These are phyloP conservation scores for Senecio squalidus DNA, from an alignment of 140 eudicot species.

Conservation along the genomic window DNA sequence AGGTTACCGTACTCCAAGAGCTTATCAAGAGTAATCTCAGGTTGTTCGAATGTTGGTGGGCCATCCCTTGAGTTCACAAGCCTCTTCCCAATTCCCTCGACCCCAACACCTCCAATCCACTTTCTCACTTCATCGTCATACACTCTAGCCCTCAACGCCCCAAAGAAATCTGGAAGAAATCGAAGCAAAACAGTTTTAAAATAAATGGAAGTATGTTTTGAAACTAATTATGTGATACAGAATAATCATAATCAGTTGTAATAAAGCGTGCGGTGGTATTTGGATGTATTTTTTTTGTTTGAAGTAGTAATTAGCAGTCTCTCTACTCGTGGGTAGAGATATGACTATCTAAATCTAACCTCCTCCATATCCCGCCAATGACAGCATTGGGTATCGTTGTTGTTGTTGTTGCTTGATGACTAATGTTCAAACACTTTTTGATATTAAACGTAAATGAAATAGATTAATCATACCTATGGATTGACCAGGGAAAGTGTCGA, in stretches of 20 bases:
- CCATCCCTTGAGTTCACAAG: conserved; percentile 95
- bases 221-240: too few species aligned
- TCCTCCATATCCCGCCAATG: too few species aligned
- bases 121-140: conserved; percentile 90
- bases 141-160: conserved; percentile 97
- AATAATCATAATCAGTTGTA: too few species aligned
- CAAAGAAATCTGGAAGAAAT: conserved; percentile 70
- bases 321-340: too few species aligned
- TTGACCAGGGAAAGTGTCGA: conserved; percentile 97
- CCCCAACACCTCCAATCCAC: conserved; percentile 61
- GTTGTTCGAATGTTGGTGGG: conserved; percentile 74
- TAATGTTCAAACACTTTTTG: too few species aligned
- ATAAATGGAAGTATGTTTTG: background rate
- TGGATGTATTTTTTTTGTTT: too few species aligned
- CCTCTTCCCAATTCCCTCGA: conserved; percentile 58
- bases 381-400: too few species aligned
- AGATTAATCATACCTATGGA: conserved; percentile 93
- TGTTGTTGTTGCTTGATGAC: too few species aligned
- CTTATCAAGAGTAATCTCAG: conserved; percentile 71
- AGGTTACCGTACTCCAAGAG: conserved; percentile 71
- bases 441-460: too few species aligned
- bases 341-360: too few species aligned
- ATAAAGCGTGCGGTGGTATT: too few species aligned
- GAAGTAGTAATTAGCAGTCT: too few species aligned
- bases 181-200: background rate